Evolutionary conservation across 345 rosid species (phyloP), one percentile per base, ranked within the genome.

Genomic region (Eucalyptus curtisii): DNA sequence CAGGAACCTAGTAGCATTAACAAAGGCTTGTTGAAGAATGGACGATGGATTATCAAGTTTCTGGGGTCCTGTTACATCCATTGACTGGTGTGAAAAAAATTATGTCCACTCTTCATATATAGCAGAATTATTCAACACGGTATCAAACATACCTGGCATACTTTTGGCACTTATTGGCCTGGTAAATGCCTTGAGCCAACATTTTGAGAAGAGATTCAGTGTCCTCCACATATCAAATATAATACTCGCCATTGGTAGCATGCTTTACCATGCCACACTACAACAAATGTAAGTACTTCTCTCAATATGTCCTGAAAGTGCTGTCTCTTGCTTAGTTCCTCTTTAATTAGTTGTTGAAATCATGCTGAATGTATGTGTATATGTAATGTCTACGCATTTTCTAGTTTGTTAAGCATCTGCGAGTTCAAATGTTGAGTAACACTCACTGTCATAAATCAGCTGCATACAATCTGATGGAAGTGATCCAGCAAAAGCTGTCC

Each of bases 11-110:
- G 22, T 76, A 76, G 3, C 84, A 76, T 40, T 40, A 40, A 76
- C 47, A 22, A 76, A 40, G 84, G 47, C 47, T 89, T 40, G 19
- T 86, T 86, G 87, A 88, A 88, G 92, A 91, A 97, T 97, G 99
- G 95, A 94, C 6, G 95, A 93, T 91, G 95, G 95, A 87, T 85
- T 95, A 88, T 92, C 97, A 8, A 95, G 96, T 92, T 96, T 96
- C 91, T 95, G 98, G 98, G 98, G 98, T 87, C 99, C 99, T 13
- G 97, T 96, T 88, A 96, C 98, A 42, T 94, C 98, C 53, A 87
- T 95, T 31, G 99, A 96, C 37, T 95, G 98, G 91, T 97, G 99
- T 91, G 98, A 97, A 92, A 93, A 92, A 88, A 97, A 97, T 92
- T 95, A 94, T 71, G 93, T 87, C 45, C 71, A 95, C 90, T 96